phyloP scores from a whole-genome alignment of 805 yeast genomes.

The Starmera quercuum region DNA sequence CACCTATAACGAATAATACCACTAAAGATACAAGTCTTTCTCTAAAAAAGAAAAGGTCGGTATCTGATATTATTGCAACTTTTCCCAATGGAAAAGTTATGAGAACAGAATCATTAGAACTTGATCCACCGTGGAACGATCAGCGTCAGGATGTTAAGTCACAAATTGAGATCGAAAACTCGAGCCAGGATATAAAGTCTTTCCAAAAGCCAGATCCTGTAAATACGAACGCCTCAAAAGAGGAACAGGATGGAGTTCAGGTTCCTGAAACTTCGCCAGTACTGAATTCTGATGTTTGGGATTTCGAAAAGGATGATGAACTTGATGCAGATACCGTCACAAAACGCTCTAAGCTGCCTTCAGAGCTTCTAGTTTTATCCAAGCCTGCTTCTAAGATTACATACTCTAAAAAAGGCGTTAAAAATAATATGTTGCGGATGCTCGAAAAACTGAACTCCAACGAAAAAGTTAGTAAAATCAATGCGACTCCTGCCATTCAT shows the following conservation, averaged over 20 bases:
- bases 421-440: background rate
- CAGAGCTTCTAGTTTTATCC: background rate
- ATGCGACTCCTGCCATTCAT: too few relatives aligned
- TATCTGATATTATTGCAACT: slow-evolving; percentile 11
- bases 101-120: background rate
- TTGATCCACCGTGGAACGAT: background rate
- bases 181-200: background rate
- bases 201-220: background rate
- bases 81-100: slow-evolving; percentile 3
- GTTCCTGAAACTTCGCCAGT: background rate
- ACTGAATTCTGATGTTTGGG: slow-evolving; percentile 15
- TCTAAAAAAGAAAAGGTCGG: slow-evolving; percentile 7
- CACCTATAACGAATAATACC: slow-evolving; percentile 4
- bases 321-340: background rate
- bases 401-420: background rate
- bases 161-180: background rate
- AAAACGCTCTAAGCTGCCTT: slow-evolving; percentile 4
- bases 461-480: background rate
- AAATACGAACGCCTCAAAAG: background rate
- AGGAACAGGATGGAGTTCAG: background rate
- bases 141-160: background rate
- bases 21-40: slow-evolving; percentile 16
- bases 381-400: background rate
- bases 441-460: background rate
- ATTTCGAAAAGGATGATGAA: slow-evolving; percentile 11